A percentile compares a stretch with the other conserved stretches of the same genome.
These are phyloP conservation scores for Cystobasidium onofrii DNA, from an alignment of 768 basidiomycete species.

Conservation along the genomic window DNA sequence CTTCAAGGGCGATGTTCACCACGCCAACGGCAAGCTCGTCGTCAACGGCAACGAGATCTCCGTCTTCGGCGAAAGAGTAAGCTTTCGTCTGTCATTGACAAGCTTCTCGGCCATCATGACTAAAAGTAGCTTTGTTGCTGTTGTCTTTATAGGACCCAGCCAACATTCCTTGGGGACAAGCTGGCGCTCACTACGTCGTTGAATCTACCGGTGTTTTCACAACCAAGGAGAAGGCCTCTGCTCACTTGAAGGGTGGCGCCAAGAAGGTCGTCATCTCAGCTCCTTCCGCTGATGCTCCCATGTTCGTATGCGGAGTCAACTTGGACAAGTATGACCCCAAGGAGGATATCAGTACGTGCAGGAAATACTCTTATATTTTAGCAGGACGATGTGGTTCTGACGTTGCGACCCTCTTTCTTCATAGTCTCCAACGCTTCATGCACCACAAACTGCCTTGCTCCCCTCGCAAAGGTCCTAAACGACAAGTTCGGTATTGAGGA, in stretches of 20 bases:
- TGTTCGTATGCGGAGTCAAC: slow-evolving; percentile 94
- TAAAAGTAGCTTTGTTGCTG: not conserved
- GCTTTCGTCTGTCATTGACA: not conserved
- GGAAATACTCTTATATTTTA: not conserved
- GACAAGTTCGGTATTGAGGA: slow-evolving; percentile 95
- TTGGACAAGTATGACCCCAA: slow-evolving; percentile 81
- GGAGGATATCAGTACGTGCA: slow-evolving; percentile 55
- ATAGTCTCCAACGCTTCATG: slow-evolving; percentile 89
- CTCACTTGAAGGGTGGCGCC: slow-evolving; percentile 94
- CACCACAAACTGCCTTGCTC: slow-evolving; percentile 99
- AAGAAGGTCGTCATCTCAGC: slow-evolving; percentile 99
- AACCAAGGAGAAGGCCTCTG: slow-evolving; percentile 80
- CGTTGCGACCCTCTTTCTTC: no score
- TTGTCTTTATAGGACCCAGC: slow-evolving; percentile 56
- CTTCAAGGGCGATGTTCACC: slow-evolving; percentile 73
- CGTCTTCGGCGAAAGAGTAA: slow-evolving; percentile 64
- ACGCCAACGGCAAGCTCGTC: slow-evolving; percentile 78
- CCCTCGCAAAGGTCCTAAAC: slow-evolving; percentile 93
- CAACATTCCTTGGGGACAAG: slow-evolving; percentile 67
- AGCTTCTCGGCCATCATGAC: not conserved
- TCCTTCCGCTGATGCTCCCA: slow-evolving; percentile 81
- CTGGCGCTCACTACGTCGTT: slow-evolving; percentile 84
- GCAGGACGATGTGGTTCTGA: no score
- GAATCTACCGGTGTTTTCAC: slow-evolving; percentile 99
- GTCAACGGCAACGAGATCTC: slow-evolving; percentile 69